Evolutionary conservation across 176 grass and related monocot species (phyloP).

Genomic region (Calamus simplicifolius): DNA sequence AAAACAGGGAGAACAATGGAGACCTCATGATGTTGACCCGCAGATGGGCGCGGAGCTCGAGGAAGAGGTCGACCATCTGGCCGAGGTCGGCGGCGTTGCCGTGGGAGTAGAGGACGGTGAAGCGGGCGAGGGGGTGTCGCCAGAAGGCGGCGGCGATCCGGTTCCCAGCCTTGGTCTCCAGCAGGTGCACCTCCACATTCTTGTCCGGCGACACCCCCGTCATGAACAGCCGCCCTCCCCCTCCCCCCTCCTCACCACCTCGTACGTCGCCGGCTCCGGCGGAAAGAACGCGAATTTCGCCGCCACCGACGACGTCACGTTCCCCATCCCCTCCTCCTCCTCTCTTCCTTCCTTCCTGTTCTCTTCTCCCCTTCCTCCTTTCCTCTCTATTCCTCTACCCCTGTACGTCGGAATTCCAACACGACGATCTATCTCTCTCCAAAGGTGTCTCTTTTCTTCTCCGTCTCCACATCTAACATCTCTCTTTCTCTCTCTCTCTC

Average conservation of each 20-base stretch:
- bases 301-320: conserved; percentile 93
- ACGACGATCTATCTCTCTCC: neutral
- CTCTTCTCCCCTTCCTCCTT: neutral
- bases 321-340: conserved; percentile 50
- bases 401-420: no score
- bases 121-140: conserved; percentile 59
- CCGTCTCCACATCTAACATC: no score
- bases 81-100: conserved; percentile 97
- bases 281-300: conserved; percentile 96
- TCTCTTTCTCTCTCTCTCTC: no score
- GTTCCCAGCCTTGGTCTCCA: conserved; percentile 55
- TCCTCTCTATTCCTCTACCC: neutral
- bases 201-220: conserved; percentile 41
- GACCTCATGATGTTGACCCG: conserved; percentile 98
- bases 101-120: conserved; percentile 92
- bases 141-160: conserved; percentile 79
- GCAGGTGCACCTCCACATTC: conserved; percentile 49
- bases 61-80: conserved; percentile 93
- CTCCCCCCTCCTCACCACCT: conserved; percentile 30
- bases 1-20: neutral
- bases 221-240: conserved; percentile 25
- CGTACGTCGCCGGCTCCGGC: conserved; percentile 87
- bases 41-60: conserved; percentile 90
- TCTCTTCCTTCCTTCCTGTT: neutral
- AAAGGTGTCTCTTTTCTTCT: conserved; percentile 6